Evolutionary conservation across 1,284 basidiomycete genomes (phyloP).

Genomic region (Psilocybe mexicana): DNA sequence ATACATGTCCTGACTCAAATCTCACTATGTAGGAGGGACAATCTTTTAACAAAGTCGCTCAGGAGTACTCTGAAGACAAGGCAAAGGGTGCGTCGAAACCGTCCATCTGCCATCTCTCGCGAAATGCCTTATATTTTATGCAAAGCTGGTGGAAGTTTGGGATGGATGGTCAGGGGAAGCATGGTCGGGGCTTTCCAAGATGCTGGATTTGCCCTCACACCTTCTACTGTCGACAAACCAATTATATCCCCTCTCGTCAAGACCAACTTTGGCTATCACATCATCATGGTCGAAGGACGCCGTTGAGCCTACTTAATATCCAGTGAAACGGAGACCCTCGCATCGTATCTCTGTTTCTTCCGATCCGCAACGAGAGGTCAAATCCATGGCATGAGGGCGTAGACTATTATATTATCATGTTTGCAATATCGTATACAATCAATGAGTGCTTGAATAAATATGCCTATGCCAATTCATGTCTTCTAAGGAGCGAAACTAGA

Average conservation of each 20-base stretch:
- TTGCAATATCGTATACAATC: neutral
- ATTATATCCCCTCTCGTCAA: slow-evolving; percentile 71
- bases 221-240: slow-evolving; percentile 79
- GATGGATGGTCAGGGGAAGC: slow-evolving; percentile 82
- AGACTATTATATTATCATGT: neutral
- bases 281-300: slow-evolving; percentile 85
- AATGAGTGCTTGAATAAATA: neutral
- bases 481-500: slow-evolving; percentile 3
- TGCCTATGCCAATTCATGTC: neutral
- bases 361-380: too few relatives aligned
- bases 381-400: too few relatives aligned
- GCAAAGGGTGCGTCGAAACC: slow-evolving; percentile 63
- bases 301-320: slow-evolving; percentile 40
- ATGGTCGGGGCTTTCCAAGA: slow-evolving; percentile 87
- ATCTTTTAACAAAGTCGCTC: slow-evolving; percentile 81
- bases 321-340: too few relatives aligned
- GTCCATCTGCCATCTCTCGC: neutral
- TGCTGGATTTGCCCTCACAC: slow-evolving; percentile 74
- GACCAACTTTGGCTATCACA: slow-evolving; percentile 83
- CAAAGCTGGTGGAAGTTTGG: slow-evolving; percentile 77
- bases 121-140: neutral
- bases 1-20: slow-evolving; percentile 6
- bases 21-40: slow-evolving; percentile 56
- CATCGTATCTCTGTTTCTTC: too few relatives aligned
- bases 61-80: slow-evolving; percentile 87